A percentile compares a stretch with the other conserved stretches of the same genome.
These are phyloP conservation scores for Aspergillus carlsbadensis DNA, from an alignment of 495 filamentous ascomycete genomes.

Conservation along the genomic window DNA sequence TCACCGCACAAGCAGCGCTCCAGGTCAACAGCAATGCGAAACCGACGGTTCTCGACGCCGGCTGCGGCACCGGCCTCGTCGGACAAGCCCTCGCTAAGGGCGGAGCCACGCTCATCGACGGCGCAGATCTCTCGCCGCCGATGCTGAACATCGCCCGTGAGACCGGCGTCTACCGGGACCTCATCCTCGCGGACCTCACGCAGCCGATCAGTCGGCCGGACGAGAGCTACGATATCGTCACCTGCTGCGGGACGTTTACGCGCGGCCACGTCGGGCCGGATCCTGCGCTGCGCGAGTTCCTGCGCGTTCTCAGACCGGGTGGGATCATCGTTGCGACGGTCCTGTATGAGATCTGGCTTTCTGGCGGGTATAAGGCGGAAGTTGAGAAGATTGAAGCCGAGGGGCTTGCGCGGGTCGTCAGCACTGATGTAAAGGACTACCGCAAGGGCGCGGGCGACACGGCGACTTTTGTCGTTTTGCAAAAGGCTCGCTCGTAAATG, in stretches of 20 bases:
- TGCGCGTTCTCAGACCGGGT: conserved; percentile 34
- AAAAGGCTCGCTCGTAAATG: too few relatives aligned
- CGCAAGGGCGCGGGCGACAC: conserved; percentile 38
- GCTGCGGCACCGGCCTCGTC: conserved; percentile 48
- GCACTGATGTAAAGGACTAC: conserved; percentile 39
- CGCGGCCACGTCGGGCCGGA: conserved; percentile 46
- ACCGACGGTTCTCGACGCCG: conserved; percentile 42
- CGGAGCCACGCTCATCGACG: conserved; percentile 36
- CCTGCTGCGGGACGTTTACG: conserved; percentile 48
- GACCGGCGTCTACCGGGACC: conserved; percentile 41
- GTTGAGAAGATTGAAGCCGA: conserved; percentile 33
- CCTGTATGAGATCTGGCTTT: conserved; percentile 39
- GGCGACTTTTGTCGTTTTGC: conserved; percentile 33
- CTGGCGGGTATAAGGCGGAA: conserved; percentile 39
- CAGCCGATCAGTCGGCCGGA: conserved; percentile 28
- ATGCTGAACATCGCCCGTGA: conserved; percentile 44
- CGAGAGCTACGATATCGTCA: conserved; percentile 42
- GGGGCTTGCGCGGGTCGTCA: conserved; percentile 28
- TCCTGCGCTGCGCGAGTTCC: conserved; percentile 41
- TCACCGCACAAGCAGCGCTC: conserved; percentile 32
- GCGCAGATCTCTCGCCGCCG: conserved; percentile 38
- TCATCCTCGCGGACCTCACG: conserved; percentile 38
- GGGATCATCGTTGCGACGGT: conserved; percentile 47
- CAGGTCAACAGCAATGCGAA: conserved; percentile 12
- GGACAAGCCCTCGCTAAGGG: conserved; percentile 36